Evolutionary conservation across 768 basidiomycete species (phyloP).

Genomic region (Xerocomellus amylosporus): DNA sequence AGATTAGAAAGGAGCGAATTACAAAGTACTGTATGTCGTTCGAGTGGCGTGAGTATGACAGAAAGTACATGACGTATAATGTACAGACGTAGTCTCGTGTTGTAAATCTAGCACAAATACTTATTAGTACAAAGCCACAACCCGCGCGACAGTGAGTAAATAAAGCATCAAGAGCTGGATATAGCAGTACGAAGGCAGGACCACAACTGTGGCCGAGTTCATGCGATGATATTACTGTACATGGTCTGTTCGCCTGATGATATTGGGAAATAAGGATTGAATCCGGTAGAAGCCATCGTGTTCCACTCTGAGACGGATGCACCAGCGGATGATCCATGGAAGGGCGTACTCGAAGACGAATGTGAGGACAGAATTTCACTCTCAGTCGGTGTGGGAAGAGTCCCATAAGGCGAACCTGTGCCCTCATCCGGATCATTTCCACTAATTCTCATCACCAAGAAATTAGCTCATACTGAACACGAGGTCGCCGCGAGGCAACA

Average conservation of each 20-base stretch:
- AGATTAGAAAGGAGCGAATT: constrained; percentile 25
- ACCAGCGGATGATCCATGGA: constrained; percentile 44
- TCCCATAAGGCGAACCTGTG: constrained; percentile 51
- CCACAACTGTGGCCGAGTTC: constrained; percentile 21
- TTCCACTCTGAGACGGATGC: constrained; percentile 61
- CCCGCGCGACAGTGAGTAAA: constrained; percentile 32
- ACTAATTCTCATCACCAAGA: constrained; percentile 37
- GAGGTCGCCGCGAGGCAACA: constrained; percentile 34
- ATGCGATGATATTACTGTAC: constrained; percentile 57
- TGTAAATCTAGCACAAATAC: constrained; percentile 30
- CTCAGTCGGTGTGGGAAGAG: constrained; percentile 56
- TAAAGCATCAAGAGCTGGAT: constrained; percentile 17
- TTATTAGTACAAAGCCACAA: constrained; percentile 29
- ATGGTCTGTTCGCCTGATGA: constrained; percentile 52
- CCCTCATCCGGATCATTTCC: constrained; percentile 51
- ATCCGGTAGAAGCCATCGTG: constrained; percentile 50
- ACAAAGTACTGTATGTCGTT: constrained; percentile 20
- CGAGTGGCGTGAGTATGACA: constrained; percentile 11
- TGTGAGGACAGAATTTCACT: constrained; percentile 54
- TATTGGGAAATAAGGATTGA: constrained; percentile 70
- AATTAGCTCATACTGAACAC: constrained; percentile 34
- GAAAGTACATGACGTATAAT: constrained; percentile 35
- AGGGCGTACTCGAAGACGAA: constrained; percentile 41
- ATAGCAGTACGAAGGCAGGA: constrained; percentile 1
- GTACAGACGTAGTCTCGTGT: constrained; percentile 27